phyloP scores from a whole-genome alignment of 2,329 filamentous ascomycete species.

The Esteya vermicola region DNA sequence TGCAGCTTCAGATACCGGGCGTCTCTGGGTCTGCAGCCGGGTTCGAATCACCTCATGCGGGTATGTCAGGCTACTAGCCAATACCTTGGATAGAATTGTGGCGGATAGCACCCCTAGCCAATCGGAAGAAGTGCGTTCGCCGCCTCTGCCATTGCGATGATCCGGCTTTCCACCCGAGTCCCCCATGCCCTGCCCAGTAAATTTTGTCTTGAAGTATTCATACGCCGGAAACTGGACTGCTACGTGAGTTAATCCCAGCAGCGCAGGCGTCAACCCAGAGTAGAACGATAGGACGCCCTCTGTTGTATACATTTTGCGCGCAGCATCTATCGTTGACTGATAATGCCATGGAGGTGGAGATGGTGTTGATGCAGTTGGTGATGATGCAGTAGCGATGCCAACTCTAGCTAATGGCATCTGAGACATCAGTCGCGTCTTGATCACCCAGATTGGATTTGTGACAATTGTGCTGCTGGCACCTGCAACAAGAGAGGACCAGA shows the following conservation, averaged over 20 bases:
- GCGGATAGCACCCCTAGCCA: conserved; percentile 76
- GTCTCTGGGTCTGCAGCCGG: conserved; percentile 81
- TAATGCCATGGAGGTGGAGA: conserved; percentile 95
- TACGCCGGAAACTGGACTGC: conserved; percentile 96
- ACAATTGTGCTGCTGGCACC: conserved; percentile 85
- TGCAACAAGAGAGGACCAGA: conserved; percentile 81
- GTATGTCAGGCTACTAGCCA: conserved; percentile 90
- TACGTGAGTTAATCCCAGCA: conserved; percentile 86
- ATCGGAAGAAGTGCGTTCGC: conserved; percentile 42
- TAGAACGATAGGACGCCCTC: conserved; percentile 90
- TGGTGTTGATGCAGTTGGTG: too few relatives aligned
- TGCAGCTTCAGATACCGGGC: conserved; percentile 33
- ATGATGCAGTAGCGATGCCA: conserved; percentile 32
- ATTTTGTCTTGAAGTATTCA: conserved; percentile 79
- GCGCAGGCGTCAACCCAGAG: conserved; percentile 80
- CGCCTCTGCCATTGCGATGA: not conserved
- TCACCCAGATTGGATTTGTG: conserved; percentile 98
- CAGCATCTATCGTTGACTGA: conserved; percentile 75
- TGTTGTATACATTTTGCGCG: conserved; percentile 84
- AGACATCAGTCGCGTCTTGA: conserved; percentile 96
- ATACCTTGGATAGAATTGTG: conserved; percentile 85
- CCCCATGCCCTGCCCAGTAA: conserved; percentile 84
- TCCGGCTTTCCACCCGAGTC: conserved; percentile 27
- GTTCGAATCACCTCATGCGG: conserved; percentile 95
- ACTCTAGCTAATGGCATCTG: too few relatives aligned